Percentiles rank a stretch among this genome's conserved stretches.
These are phyloP conservation scores for Ilyonectria robusta DNA, from an alignment of 2,329 filamentous ascomycete genomes.

Conservation along the genomic window DNA sequence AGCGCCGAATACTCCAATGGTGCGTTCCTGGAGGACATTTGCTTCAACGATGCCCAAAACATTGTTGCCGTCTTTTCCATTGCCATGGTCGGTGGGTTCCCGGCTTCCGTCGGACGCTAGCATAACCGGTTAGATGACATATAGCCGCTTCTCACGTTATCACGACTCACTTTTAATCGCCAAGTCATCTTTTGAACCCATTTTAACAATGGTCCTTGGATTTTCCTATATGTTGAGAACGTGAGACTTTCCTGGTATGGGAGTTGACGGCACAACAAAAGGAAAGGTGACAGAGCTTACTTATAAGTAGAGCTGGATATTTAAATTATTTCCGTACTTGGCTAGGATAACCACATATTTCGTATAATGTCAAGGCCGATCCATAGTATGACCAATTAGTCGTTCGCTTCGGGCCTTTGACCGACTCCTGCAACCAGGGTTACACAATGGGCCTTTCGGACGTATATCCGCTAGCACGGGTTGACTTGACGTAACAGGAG, in stretches of 20 bases:
- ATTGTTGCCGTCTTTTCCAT: slow-evolving; percentile 7
- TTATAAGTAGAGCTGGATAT: neutral
- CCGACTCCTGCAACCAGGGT: neutral
- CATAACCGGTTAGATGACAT: neutral
- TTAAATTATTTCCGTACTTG: neutral
- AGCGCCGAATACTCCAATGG: slow-evolving; percentile 41
- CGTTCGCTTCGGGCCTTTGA: neutral
- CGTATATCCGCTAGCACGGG: neutral
- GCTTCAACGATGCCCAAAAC: slow-evolving; percentile 13
- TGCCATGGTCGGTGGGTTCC: slow-evolving; percentile 9
- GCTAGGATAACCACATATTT: neutral
- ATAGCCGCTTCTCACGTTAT: neutral
- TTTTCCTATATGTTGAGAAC: neutral
- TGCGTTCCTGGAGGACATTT: slow-evolving; percentile 34
- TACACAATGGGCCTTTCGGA: neutral
- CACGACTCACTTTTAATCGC: neutral
- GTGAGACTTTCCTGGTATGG: neutral
- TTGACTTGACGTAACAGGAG: neutral
- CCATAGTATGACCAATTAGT: neutral
- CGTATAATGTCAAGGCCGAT: neutral
- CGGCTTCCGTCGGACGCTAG: neutral
- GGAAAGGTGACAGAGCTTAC: neutral
- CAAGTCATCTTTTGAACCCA: neutral
- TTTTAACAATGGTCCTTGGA: neutral
- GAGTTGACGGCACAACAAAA: neutral